Evolutionary conservation across 495 filamentous ascomycete genomes (phyloP), one percentile per base, ranked within the genome.

Genomic region (Neurospora sp.): DNA sequence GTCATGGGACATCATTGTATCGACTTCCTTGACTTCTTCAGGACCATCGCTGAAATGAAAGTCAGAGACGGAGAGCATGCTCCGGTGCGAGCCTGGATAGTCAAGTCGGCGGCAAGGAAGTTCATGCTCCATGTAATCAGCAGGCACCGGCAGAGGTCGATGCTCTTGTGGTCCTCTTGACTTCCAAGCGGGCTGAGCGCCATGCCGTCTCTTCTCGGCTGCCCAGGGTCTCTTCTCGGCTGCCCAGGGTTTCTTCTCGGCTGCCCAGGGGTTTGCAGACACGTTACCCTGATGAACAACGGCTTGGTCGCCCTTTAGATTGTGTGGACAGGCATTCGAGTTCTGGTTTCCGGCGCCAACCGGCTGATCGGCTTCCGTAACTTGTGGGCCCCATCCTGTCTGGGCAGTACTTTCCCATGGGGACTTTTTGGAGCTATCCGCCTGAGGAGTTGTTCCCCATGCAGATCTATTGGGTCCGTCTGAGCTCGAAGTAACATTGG

Each of bases 31-130:
- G 53, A 31, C 6, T 71, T 45, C 20, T 14, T 44, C 68, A 20
- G 70, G 3, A 4, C 69, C 73, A 20, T 75, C 73, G 70, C 76
- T 76, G 47, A 74, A 41, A 8, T 42, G 38, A 6, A 72, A 38
- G 1, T 47, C 20, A 8, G 75, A 72, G 4, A 69, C 70, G n/a
- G 70, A 65, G 1, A 65, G 71, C 9, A 71, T 20, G 70, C 72
- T 74, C 31, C 20, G 37, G 2, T n/a, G 14, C 12, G 77, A 78
- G 4, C 71, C 72, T 7, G 59, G 3, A 12, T 69, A 75, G 37
- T 74, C 27, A n/a, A 7, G 68, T 31, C 77, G 71, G 1, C 71
- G 73, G 20, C 9, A 70, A 73, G 77, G 77, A 20, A 74, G 45
- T 4, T 71, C 47, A 45, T 71, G 70, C 27, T 65, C 53, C 53